Base-by-base conservation (phyloP, 768 basidiomycete species). In the Mycena venus region DNA sequence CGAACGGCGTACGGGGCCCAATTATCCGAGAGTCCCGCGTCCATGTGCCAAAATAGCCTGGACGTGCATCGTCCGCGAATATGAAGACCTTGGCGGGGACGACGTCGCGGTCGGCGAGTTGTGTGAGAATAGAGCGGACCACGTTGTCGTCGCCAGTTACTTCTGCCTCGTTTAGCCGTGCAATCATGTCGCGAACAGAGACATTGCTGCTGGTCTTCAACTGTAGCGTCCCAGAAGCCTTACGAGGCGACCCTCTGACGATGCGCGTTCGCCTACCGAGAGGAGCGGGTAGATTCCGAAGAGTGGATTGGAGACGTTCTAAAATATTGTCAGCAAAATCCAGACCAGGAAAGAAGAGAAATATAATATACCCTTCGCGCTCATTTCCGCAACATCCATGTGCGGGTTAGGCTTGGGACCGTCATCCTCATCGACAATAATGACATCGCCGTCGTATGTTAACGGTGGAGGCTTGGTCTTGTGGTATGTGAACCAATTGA, bases 1-100 rank as follows among this genome's bases (percentile, higher is more conserved):
- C 91, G 73, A 98, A 93, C 1, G 98, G 97, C 21, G 89, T 90
- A 19, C 98, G 91, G 2, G 97, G 93, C 0, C 96, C 94, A 72
- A 99, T 91, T 38, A 91, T 83, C 21, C 87, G 87, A 17, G 96
- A 97, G 72, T 87, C 91, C 66, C 94, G 92, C 10, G 96, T 97
- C 93, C 95, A 99, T 8, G 98, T 99, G 25, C 97, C 98, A 78
- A 92, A 94, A 83, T 98, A 99, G 1, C 96, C 96, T 15, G 98
- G 98, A 59, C 98, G 91, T 0, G 90, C 88, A 81, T 99, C 96
- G 70, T 93, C 93, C 19, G 87, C 84, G 82, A 98, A 99, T 71
- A 95, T 92, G 47, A 99, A 86, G 3, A 92, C 91, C 83, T 98
- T 99, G 61, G 92, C 90, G 0, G 94, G 94, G 56, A 96, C 86